Evolutionary conservation across 495 filamentous ascomycete species (phyloP), one percentile per base, ranked within the genome.

Genomic region (Pyronema omphalodes): DNA sequence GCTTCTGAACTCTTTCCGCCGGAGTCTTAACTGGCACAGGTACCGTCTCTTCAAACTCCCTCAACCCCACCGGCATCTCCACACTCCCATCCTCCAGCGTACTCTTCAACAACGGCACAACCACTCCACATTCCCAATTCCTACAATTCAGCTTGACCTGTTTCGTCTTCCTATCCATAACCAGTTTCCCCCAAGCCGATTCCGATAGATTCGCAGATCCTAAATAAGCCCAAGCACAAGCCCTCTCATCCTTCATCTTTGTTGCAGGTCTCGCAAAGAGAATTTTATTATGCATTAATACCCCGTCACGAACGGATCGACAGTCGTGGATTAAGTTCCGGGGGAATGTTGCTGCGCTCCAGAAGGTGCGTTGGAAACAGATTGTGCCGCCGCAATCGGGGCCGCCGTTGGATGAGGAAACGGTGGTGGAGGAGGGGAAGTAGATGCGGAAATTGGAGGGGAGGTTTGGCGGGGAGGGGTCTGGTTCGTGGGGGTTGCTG

Each of bases 101-200:
- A 15, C 11, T 44, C 15, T 17, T 6, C 23, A 40, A 44, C 0
- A 75, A 65, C 0, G 76, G 79, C 9, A 94, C 57, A 2, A 98
- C 23, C 0, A 98, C 87, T 3, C 91, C 91, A 58, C 87, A 95
- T 67, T 98, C 91, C 91, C 91, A 98, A 66, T 96, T 98, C 9
- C 84, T 78, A 63, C 83, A 86, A 54, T 79, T 91, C 15, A 96
- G 67, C 59, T 88, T 94, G 0, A 77, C 74, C 17, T 69, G 56
- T 47, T 80, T 80, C 0, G 74, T 82, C 0, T 56, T 63, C 36
- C 73, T 75, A 49, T 89, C 84, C 51, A 80, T 77, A 39, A 78
- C 73, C 1, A 93, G 68, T 29, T 79, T 81, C 0, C 87, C 87
- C 84, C 91, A 98, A 8, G 91, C 91, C 60, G 83, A 88, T 67